Evolutionary conservation across 202 grass and related monocot species (phyloP), one percentile per base, ranked within the genome.

Genomic region (Zoysia matrella): DNA sequence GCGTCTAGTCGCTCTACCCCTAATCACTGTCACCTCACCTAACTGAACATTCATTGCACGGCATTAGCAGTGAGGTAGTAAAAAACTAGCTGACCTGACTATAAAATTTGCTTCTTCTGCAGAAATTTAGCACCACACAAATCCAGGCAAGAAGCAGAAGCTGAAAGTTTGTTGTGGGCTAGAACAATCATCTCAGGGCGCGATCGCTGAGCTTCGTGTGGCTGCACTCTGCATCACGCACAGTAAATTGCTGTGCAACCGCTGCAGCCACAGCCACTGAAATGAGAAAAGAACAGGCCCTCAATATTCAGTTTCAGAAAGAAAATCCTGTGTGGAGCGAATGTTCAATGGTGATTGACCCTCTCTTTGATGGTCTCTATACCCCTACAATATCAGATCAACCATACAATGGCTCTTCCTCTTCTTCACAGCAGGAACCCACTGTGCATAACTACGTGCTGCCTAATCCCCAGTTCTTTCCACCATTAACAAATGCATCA

Each of bases 371-470:
- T 18, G 62, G 44, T 66, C 79, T 5, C 7, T 6, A 71, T 22
- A 63, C 57, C 18, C 11, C 14, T 44, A 11, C 48, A 47, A 48
- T 6, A 45, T 45, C 30, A 3, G 11, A 12, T 51, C 30, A 64
- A 16, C 11, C 8, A 51, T 60, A 47, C 3, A 6, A 67, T 65
- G 60, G 46, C 0, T 44, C 51, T 39, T 83, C 74, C 52, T 78
- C 68, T 78, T 76, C 84, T 65, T 82, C 72, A 3, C 79, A 82
- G 43, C 50, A 73, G 43, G 67, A 87, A 45, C 7, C 60, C n/a
- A 18, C 67, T 18, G 4, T 58, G 51, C 39, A 51, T 62, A 66
- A 67, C 65, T 47, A 64, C 41, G 47, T 12, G 36, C 56, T 77
- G 16, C 15, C 18, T 7, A 50, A 71, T 64, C 41, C 13, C 14